Conservation (phyloP, 2,329 filamentous ascomycete genomes). For the Trichophyton rubrum region DNA sequence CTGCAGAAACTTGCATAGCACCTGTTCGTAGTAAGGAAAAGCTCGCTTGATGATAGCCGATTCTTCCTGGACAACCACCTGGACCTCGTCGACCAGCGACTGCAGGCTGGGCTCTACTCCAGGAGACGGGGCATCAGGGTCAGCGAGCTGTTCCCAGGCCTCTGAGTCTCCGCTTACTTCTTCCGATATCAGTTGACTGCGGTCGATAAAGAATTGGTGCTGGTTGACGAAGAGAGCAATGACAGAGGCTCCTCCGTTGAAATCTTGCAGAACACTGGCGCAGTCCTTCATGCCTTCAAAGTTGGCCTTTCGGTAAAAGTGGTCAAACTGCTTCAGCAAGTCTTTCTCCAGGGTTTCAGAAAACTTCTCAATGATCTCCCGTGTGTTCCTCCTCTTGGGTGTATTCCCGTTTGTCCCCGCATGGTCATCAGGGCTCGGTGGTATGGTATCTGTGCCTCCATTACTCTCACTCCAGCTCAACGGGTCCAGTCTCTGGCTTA, state of each 20-base stretch:
- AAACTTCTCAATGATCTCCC: constrained; percentile 92
- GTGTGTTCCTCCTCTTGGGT: constrained; percentile 47
- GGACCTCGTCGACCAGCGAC: constrained; percentile 84
- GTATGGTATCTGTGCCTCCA: constrained; percentile 39
- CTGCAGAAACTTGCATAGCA: constrained; percentile 84
- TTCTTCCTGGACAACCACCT: constrained; percentile 90
- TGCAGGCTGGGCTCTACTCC: constrained; percentile 86
- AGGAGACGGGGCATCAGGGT: constrained; percentile 84
- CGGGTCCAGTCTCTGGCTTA: constrained; percentile 80
- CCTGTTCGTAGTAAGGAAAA: constrained; percentile 92
- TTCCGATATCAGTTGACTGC: constrained; percentile 79
- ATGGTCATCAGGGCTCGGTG: background rate
- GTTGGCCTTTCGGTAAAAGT: constrained; percentile 88
- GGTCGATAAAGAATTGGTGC: constrained; percentile 97
- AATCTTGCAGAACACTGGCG: constrained; percentile 83
- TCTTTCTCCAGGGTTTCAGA: constrained; percentile 93
- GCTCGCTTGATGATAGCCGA: constrained; percentile 93
- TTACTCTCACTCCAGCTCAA: constrained; percentile 50
- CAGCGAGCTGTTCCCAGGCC: constrained; percentile 76
- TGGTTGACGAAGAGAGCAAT: constrained; percentile 96
- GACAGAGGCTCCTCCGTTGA: constrained; percentile 89
- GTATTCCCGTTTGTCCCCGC: constrained; percentile 39
- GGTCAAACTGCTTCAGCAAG: constrained; percentile 88
- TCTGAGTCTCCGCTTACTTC: constrained; percentile 53
- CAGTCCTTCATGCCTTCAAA: constrained; percentile 98